Evolutionary conservation across 2,329 filamentous ascomycete species (phyloP), one percentile per base, ranked within the genome.

Genomic region (Lachnellula hyalina): DNA sequence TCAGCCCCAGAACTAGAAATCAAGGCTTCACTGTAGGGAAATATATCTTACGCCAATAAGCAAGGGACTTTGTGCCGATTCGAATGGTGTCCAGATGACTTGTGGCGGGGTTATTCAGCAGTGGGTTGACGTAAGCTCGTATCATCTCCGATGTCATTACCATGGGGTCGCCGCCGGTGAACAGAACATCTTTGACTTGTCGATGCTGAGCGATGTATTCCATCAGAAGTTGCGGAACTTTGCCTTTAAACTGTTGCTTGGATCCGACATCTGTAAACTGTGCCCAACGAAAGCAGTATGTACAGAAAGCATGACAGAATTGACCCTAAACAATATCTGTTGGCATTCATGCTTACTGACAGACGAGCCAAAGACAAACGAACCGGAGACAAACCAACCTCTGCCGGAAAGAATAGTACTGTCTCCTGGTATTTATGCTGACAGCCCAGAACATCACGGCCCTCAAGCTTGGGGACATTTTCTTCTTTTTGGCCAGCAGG

Each of bases 151-250:
- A 32, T 21, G 19, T 41, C 46, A 53, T 53, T 17, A 53, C 46
- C 54, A 56, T 56, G n/a, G 54, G 48, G 19, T 56, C 54, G 21
- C 54, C 54, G 9, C 54, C 54, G 23, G 54, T 56, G 34, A 56
- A 52, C 3, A 56, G 54, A 14, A 56, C 5, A 44, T 56, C 54
- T 21, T 34, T 50, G 34, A 53, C 11, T 4, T 41, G 15, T 11
- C 32, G 41, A 34, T 56, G 54, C 15, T 12, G 9, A 1, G 38
- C 36, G 15, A 56, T 36, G 17, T 56, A 56, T 15, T 50, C 17
- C 5, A 45, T 17, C 11, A 56, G 34, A 19, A 3, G 11, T 4
- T 41, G 14, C 14, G 36, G n/a, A 32, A 6, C 4, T 12, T 17
- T 21, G 32, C 38, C 46, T 17, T 47, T 53, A 12, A 56, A 56